Evolutionary conservation across 2,329 filamentous ascomycete genomes (phyloP).

Genomic region (Pseudogymnoascus sp.): DNA sequence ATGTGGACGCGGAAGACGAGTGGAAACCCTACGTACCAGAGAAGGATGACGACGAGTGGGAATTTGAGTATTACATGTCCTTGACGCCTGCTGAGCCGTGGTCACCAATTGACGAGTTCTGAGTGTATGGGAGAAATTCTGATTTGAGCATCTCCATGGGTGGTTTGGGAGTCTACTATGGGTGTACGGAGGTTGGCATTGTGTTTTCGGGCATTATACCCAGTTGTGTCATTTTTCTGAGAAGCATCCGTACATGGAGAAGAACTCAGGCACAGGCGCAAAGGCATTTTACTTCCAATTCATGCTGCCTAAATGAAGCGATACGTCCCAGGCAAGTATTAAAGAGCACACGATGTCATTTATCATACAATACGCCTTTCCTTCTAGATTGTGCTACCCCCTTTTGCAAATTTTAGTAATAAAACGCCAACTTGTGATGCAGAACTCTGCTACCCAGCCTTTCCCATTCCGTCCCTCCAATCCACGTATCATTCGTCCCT

Average conservation of each 20-base stretch:
- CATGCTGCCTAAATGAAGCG: neutral
- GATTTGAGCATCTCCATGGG: neutral
- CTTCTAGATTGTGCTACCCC: neutral
- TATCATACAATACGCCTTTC: slow-evolving; percentile 1
- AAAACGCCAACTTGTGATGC: slow-evolving; percentile 61
- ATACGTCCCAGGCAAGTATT: neutral
- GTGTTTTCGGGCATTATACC: neutral
- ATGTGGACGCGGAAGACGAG: neutral
- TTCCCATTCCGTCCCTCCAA: slow-evolving; percentile 80
- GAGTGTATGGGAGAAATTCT: neutral
- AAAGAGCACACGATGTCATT: slow-evolving; percentile 3
- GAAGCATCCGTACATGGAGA: neutral
- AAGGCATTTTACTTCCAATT: neutral
- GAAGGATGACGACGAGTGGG: neutral
- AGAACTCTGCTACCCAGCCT: slow-evolving; percentile 71
- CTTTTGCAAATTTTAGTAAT: slow-evolving; percentile 16
- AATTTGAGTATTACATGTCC: slow-evolving; percentile 1
- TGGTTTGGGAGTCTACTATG: neutral
- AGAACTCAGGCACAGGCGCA: neutral
- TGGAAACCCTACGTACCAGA: neutral
- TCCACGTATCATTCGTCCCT: slow-evolving; percentile 88
- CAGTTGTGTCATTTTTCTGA: neutral
- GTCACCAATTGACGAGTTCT: neutral
- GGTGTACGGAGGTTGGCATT: neutral
- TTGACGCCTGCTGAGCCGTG: neutral